Conservation (phyloP, 2,329 filamentous ascomycete species). For the Podosphaera xanthii region DNA sequence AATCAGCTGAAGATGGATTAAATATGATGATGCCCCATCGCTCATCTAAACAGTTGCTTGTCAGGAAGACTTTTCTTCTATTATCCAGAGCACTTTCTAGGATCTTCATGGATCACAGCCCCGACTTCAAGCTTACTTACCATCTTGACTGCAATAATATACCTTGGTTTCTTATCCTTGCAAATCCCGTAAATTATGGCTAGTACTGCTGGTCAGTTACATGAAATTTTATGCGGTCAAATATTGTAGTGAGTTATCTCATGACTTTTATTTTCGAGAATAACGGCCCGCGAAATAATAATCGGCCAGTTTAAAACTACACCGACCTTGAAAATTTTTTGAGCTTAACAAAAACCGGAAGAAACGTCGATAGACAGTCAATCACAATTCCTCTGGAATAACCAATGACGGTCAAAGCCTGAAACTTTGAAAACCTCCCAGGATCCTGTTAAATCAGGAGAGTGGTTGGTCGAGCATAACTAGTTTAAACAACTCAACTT, state of each 20-base stretch:
- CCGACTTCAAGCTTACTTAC: slow-evolving; percentile 10
- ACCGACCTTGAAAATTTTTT: slow-evolving; percentile 8
- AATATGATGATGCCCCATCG: slow-evolving; percentile 13
- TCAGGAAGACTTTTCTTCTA: slow-evolving; percentile 10
- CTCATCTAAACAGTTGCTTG: slow-evolving; percentile 10
- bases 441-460: too few species aligned
- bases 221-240: slow-evolving; percentile 12
- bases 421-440: too few species aligned
- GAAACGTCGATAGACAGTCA: neutral
- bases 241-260: slow-evolving; percentile 9
- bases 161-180: slow-evolving; percentile 12
- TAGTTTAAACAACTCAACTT: too few species aligned
- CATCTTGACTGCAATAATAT: slow-evolving; percentile 11
- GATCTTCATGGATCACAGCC: slow-evolving; percentile 7
- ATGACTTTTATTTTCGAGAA: slow-evolving; percentile 9
- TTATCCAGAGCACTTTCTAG: slow-evolving; percentile 8
- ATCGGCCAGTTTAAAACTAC: slow-evolving; percentile 8
- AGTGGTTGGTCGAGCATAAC: too few species aligned
- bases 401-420: too few species aligned
- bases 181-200: slow-evolving; percentile 8
- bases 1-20: slow-evolving; percentile 6
- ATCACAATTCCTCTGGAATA: too few species aligned
- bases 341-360: slow-evolving; percentile 9
- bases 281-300: slow-evolving; percentile 2
- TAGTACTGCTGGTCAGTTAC: slow-evolving; percentile 12